Base-by-base conservation (phyloP, 2,329 filamentous ascomycete species). In the Colletotrichum tofieldiae region DNA sequence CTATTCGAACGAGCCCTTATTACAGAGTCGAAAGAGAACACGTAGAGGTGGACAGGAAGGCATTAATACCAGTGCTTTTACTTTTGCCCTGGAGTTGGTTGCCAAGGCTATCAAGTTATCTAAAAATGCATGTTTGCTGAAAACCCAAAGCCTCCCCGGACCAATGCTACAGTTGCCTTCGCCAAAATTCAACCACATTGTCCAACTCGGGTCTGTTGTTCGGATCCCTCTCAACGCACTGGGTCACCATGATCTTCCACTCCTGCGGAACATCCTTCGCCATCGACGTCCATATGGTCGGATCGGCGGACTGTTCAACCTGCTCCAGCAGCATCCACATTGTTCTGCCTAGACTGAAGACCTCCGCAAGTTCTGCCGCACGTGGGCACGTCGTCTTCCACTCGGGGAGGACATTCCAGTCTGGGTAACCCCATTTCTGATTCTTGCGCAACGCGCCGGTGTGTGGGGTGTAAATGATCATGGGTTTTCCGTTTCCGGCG, bases 291-390 rank as follows among this genome's bases (percentile, higher is more conserved):
- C 63, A 71, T 23, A 52, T 23, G 11, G 67, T 67, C 14, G 26
- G 47, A n/a, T 72, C 67, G 18, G 64, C 37, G 16, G 61, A 69
- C 49, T 75, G 73, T 47, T 73, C 68, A 9, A 73, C 69, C 52
- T 73, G 72, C 52, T 75, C 72, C 29, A 76, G 62, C 23, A 76
- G 52, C 74, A 76, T 76, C 73, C 73, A 75, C 73, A 75, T 72
- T 4, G 69, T 66, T n/a, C 75, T 65, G 1, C 75, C 73, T 9
- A 76, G 58, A 26, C 74, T 74, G 35, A 75, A 76, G 5, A 76
- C 74, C 67, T 76, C 74, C 3, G 74, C 74, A 12, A 75, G 71
- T 65, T 76, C 75, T 11, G 67, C 62, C 14, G 75, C 75, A 20
- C 67, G 67, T 2, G 74, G 75, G n/a, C 71, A 76, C 9, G 39